A percentile compares a stretch with the other conserved stretches of the same genome.
phyloP scores from a whole-genome alignment of 1,284 basidiomycete species.

The Ganoderma boninense region DNA sequence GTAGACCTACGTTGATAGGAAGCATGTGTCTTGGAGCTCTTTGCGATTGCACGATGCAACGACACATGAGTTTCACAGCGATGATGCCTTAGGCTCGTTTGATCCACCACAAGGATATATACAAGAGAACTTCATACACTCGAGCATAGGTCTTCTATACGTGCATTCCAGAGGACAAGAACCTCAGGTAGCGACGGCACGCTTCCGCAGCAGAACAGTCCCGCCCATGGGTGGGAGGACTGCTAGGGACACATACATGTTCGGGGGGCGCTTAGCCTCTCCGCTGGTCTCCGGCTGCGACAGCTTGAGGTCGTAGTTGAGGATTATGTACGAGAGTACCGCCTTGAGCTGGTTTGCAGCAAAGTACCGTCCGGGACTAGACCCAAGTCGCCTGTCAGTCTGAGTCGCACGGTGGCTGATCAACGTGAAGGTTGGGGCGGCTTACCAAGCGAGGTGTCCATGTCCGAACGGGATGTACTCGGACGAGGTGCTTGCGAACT shows the following conservation, averaged over 20 bases:
- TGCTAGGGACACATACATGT: not conserved
- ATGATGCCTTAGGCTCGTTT: too few relatives aligned
- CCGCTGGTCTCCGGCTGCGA: not conserved
- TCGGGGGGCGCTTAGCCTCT: not conserved
- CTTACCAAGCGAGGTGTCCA: conserved; percentile 42
- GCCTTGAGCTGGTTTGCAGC: conserved; percentile 53
- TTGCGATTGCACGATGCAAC: too few relatives aligned
- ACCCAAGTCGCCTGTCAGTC: not conserved
- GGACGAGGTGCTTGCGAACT: conserved; percentile 35
- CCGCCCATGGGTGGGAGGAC: conserved; percentile 3
- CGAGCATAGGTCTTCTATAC: not conserved
- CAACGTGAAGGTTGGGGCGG: not conserved
- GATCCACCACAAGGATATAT: too few relatives aligned
- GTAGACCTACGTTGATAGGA: not conserved
- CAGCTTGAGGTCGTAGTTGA: conserved; percentile 13
- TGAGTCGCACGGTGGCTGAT: too few relatives aligned
- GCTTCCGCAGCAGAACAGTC: not conserved
- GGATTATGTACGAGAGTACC: conserved; percentile 51
- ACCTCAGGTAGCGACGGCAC: not conserved
- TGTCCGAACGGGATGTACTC: conserved; percentile 42
- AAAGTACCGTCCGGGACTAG: conserved; percentile 54
- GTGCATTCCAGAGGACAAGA: not conserved
- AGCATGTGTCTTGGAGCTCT: not conserved
- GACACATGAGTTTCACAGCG: too few relatives aligned
- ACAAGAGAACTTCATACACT: not conserved